These are phyloP conservation scores for Aureoboletus auriporus DNA, from an alignment of 768 basidiomycete genomes.

Conservation along the genomic window DNA sequence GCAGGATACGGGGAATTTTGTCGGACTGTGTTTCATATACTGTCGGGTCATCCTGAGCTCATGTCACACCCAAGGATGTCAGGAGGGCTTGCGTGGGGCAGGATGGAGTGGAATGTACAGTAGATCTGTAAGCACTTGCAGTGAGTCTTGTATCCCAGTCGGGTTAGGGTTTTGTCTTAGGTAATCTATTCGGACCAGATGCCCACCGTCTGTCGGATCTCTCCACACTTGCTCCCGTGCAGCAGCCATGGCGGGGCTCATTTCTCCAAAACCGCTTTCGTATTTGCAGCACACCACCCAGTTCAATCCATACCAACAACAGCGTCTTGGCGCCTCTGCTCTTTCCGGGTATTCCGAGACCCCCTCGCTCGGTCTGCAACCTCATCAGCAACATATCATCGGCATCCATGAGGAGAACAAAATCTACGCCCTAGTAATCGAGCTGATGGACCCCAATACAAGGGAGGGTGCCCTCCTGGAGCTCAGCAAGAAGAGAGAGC, in stretches of 20 bases:
- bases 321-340: slow-evolving; percentile 27
- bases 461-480: slow-evolving; percentile 90
- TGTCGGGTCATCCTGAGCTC: slow-evolving; percentile 31
- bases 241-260: slow-evolving; percentile 53
- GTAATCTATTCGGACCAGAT: slow-evolving; percentile 14
- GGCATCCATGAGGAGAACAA: slow-evolving; percentile 66
- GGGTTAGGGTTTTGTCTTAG: slow-evolving; percentile 29
- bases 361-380: slow-evolving; percentile 51
- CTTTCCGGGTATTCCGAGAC: slow-evolving; percentile 54
- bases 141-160: background rate
- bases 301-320: slow-evolving; percentile 59
- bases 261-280: slow-evolving; percentile 59
- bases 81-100: slow-evolving; percentile 31
- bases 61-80: slow-evolving; percentile 29
- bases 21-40: slow-evolving; percentile 24
- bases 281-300: slow-evolving; percentile 60
- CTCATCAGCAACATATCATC: slow-evolving; percentile 53
- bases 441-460: slow-evolving; percentile 76
- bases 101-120: slow-evolving; percentile 6
- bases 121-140: background rate
- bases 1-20: slow-evolving; percentile 35
- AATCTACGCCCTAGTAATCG: slow-evolving; percentile 88
- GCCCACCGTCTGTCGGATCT: slow-evolving; percentile 7
- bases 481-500: slow-evolving; percentile 97
- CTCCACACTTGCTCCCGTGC: slow-evolving; percentile 9